phyloP scores from a whole-genome alignment of 305 asterid species.

The Ajuga reptans region DNA sequence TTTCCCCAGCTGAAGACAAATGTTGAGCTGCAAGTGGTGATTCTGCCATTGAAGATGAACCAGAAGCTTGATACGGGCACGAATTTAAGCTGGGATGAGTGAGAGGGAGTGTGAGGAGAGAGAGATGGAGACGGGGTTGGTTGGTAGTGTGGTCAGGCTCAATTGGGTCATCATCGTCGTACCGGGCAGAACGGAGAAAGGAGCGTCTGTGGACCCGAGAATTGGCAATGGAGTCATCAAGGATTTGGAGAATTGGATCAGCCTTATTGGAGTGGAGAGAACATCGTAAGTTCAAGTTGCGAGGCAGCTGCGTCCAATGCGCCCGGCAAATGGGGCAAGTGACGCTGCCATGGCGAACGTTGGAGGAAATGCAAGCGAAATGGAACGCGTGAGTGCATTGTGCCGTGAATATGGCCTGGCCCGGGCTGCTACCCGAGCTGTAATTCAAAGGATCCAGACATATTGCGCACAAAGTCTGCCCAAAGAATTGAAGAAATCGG shows the following conservation, averaged over 20 bases:
- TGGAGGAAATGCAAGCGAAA: conserved; percentile 80
- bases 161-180: conserved; percentile 77
- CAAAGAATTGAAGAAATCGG: conserved; percentile 5
- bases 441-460: conserved; percentile 70
- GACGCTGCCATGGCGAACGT: conserved; percentile 77
- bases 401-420: conserved; percentile 85
- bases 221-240: conserved; percentile 78
- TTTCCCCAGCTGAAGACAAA: conserved; percentile 19
- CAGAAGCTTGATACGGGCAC: conserved; percentile 8
- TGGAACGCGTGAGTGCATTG: conserved; percentile 90
- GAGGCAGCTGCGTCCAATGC: conserved; percentile 86
- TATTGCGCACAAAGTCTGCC: conserved; percentile 67
- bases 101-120: conserved; percentile 37
- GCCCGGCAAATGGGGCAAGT: conserved; percentile 95
- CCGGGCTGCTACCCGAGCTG: conserved; percentile 59
- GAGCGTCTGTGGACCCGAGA: conserved; percentile 79
- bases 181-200: conserved; percentile 69
- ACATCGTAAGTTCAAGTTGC: conserved; percentile 38
- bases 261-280: conserved; percentile 41
- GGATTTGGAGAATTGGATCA: conserved; percentile 76
- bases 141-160: conserved; percentile 41
- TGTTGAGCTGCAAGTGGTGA: conserved; percentile 25
- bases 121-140: conserved; percentile 58
- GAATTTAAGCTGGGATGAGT: conserved; percentile 14
- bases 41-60: conserved; percentile 15